These are phyloP conservation scores for Cetraspora pellucida DNA, from an alignment of 192 early-diverging fungal species.

Conservation along the genomic window DNA sequence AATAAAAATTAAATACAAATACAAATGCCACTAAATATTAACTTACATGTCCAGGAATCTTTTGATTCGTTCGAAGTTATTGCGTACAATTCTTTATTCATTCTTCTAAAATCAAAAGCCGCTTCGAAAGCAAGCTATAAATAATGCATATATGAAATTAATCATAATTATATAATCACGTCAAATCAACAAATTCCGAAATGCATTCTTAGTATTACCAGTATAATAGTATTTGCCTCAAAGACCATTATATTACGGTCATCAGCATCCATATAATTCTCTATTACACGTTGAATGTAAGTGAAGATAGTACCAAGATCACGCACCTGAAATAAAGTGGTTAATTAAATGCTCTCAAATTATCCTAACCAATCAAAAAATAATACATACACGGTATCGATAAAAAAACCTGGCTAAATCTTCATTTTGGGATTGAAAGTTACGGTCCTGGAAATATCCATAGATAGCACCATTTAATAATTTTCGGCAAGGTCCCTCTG, in stretches of 20 bases:
- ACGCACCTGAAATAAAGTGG: background rate
- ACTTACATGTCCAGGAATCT: conserved; percentile 23
- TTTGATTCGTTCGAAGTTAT: background rate
- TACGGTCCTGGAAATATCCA: conserved; percentile 6
- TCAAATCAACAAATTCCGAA: background rate
- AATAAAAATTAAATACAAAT: background rate
- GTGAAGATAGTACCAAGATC: conserved; percentile 14
- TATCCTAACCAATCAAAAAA: background rate
- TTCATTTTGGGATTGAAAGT: conserved; percentile 6
- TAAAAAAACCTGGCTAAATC: conserved; percentile 22
- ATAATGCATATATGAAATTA: background rate
- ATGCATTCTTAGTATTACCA: background rate
- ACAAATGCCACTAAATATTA: background rate
- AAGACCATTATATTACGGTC: background rate
- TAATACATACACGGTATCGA: conserved; percentile 7
- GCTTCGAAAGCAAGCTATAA: conserved; percentile 19
- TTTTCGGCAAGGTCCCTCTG: background rate
- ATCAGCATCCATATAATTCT: background rate
- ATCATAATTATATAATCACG: background rate
- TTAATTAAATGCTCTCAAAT: background rate
- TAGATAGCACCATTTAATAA: conserved; percentile 4
- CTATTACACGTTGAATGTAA: conserved; percentile 8
- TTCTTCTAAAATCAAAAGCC: conserved; percentile 29
- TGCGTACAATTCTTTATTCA: conserved; percentile 1
- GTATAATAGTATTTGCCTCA: background rate